Conservation (phyloP, 129 eudicot genomes). For the Tanacetum coccineum region DNA sequence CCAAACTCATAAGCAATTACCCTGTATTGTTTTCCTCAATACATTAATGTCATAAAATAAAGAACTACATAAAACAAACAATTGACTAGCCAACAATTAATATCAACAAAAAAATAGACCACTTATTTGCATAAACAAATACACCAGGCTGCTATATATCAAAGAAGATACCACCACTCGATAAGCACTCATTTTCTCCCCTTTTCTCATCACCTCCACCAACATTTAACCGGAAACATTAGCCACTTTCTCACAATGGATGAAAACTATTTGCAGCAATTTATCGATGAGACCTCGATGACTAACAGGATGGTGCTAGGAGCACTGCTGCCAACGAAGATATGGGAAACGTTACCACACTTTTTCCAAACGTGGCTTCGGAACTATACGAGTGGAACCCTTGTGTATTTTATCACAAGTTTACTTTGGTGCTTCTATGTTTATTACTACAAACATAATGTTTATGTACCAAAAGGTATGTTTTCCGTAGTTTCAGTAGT, state of each 20-base stretch:
- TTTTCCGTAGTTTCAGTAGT: neutral
- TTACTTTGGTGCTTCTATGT: conserved; percentile 81
- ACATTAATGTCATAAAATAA: too few species aligned
- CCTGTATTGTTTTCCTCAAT: too few species aligned
- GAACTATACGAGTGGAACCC: conserved; percentile 66
- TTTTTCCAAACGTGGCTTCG: conserved; percentile 76
- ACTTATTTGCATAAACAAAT: neutral
- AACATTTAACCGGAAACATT: conserved; percentile 4
- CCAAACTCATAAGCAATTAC: too few species aligned
- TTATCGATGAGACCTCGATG: conserved; percentile 65
- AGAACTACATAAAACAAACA: too few species aligned
- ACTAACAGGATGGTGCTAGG: conserved; percentile 67
- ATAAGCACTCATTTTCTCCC: neutral
- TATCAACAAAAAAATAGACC: neutral
- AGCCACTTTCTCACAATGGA: conserved; percentile 20
- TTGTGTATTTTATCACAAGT: conserved; percentile 61
- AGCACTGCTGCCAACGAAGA: conserved; percentile 42
- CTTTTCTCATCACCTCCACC: neutral
- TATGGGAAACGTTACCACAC: conserved; percentile 66
- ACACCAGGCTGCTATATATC: neutral
- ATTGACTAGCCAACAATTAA: neutral
- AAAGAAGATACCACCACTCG: neutral
- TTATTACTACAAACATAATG: conserved; percentile 62
- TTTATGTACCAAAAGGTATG: conserved; percentile 81
- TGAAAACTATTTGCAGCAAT: conserved; percentile 35